Base-by-base conservation (phyloP, 2,329 filamentous ascomycete species). In the Aspergillus ochraceus region DNA sequence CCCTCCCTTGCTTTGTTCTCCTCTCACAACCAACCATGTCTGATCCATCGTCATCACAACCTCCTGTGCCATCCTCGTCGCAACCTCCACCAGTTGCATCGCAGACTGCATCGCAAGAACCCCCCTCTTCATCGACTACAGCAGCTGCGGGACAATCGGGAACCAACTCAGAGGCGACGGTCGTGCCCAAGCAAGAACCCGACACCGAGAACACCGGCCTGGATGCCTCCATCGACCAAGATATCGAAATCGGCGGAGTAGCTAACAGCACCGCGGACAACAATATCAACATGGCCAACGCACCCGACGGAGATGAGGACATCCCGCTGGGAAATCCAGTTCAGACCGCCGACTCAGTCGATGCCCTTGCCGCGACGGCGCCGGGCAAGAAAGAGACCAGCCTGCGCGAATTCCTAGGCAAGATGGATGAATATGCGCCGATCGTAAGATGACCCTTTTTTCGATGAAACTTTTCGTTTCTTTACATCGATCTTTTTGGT, bases 381-480 rank as follows among this genome's bases (percentile, higher is more conserved):
- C 88, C 90, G 1, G 88, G 89, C 55, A 91, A 92, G 74, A 98
- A 98, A 79, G 95, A 99, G 78, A 89, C 90, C 20, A 96, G 90
- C 45, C 80, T 99, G 66, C 90, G 93, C 72, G 94, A 98, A 77
- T 97, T 99, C 73, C 78, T 99, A 19, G 85, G 86, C 65, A 97
- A 97, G 83, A 98, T 99, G 89, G 95, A 99, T 74, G 95, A 99
- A 71, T 98, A 95, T 78, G 92, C 95, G 61, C 95, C 95, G 11
- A 97, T 99, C 71, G 93, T 97, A 84, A 65, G 90, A 80, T 51
- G 56, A 53, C 22, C 42, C 20, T 45, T 29, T 17, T 61, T 32
- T 8, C 22, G n/a, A 51, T 10, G 55, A 49, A 42, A 51, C 11
- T 52, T 45, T n/a, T 59, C 12, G 30, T 56, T 54, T 50, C 30